Evolutionary conservation across 192 early-diverging fungal genomes (phyloP).

Genomic region (Diversispora eburnea): DNA sequence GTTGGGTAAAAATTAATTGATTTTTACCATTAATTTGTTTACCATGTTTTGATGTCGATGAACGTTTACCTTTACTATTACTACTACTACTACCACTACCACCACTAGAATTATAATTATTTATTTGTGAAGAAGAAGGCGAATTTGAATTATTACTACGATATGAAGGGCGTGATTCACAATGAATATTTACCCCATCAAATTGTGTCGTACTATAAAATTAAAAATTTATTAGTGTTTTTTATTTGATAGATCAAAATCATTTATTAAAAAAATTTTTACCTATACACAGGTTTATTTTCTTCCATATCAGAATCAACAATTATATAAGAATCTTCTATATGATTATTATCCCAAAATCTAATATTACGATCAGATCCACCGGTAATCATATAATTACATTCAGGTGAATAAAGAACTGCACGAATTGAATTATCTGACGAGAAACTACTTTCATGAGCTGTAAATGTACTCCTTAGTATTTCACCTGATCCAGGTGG

Average conservation of each 20-base stretch:
- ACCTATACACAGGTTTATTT: constrained; percentile 61
- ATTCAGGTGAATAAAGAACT: constrained; percentile 45
- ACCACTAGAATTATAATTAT: background rate
- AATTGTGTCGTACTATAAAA: constrained; percentile 49
- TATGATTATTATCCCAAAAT: constrained; percentile 69
- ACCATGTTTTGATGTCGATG: background rate
- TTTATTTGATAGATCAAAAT: background rate
- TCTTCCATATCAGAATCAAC: constrained; percentile 58
- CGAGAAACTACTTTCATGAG: constrained; percentile 51
- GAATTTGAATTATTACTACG: constrained; percentile 31
- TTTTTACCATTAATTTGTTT: constrained; percentile 38
- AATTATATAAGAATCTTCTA: constrained; percentile 75
- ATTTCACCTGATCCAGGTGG: constrained; percentile 48
- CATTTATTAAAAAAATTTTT: constrained; percentile 18
- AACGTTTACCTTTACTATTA: background rate
- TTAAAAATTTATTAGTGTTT: background rate
- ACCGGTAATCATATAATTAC: constrained; percentile 66
- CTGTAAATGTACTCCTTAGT: constrained; percentile 53
- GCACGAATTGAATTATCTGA: constrained; percentile 59
- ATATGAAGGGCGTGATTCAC: constrained; percentile 50
- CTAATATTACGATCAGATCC: constrained; percentile 84
- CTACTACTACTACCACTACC: background rate
- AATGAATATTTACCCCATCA: constrained; percentile 53
- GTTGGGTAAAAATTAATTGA: constrained; percentile 43
- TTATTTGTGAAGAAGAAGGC: constrained; percentile 11